Conservation (phyloP, 169 alveolate species). For the Gregarina niphandrodes region DNA sequence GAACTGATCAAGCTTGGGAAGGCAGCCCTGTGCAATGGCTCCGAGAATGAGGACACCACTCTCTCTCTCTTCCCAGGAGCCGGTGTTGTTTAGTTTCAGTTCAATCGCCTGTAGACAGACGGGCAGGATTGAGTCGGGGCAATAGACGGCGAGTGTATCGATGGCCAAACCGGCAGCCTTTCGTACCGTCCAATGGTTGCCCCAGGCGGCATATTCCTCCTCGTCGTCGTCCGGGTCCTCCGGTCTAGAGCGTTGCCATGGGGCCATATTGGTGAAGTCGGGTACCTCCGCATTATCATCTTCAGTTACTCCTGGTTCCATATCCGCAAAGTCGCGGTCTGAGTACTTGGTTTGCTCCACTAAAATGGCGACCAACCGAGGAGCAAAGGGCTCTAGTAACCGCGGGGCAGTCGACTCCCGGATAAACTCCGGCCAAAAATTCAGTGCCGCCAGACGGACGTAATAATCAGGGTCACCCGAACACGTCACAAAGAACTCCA, state of each 20-base stretch:
- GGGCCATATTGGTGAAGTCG: no score
- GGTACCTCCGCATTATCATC: no score
- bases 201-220: constrained; percentile 28
- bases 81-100: not conserved
- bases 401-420: constrained; percentile 11
- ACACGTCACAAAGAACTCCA: constrained; percentile 35
- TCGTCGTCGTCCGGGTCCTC: no score
- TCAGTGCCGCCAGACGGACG: constrained; percentile 44
- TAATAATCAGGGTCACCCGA: constrained; percentile 31
- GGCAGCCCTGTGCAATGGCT: constrained; percentile 65
- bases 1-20: constrained; percentile 39
- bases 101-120: constrained; percentile 2
- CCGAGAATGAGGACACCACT: constrained; percentile 59
- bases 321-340: no score
- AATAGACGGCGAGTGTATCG: constrained; percentile 37
- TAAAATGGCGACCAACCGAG: no score
- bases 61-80: constrained; percentile 52
- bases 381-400: no score
- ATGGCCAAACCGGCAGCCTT: constrained; percentile 52
- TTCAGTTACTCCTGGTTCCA: no score
- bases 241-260: no score
- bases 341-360: no score
- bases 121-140: constrained; percentile 33
- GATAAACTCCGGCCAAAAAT: constrained; percentile 41
- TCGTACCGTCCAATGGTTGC: constrained; percentile 55